These are phyloP conservation scores for Colletotrichum limetticola DNA, from an alignment of 2,329 filamentous ascomycete genomes.

Conservation along the genomic window DNA sequence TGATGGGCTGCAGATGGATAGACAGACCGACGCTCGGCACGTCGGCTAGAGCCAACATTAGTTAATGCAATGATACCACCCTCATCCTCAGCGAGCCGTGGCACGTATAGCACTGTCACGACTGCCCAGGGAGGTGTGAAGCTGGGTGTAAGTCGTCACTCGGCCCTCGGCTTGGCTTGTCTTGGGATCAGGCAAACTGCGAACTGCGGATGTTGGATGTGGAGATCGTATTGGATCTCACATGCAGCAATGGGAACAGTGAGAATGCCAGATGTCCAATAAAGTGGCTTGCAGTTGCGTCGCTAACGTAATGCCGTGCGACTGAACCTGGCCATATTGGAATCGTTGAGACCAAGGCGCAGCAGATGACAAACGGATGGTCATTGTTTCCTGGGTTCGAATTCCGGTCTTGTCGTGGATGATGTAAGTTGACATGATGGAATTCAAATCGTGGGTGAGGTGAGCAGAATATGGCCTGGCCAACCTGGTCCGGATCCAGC, in stretches of 20 bases:
- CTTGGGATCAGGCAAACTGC: neutral
- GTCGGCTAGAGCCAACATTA: slow-evolving; percentile 22
- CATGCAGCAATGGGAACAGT: slow-evolving; percentile 18
- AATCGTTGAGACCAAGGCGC: neutral
- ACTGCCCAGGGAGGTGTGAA: neutral
- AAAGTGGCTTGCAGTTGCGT: slow-evolving; percentile 21
- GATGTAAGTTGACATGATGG: neutral
- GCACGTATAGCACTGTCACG: neutral
- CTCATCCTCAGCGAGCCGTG: neutral
- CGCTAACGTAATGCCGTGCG: slow-evolving; percentile 26
- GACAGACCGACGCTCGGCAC: slow-evolving; percentile 17
- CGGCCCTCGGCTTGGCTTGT: slow-evolving; percentile 13
- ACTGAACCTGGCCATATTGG: slow-evolving; percentile 16
- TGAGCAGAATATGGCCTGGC: slow-evolving; percentile 12
- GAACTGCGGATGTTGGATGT: neutral
- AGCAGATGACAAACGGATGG: neutral
- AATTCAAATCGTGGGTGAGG: slow-evolving; percentile 8
- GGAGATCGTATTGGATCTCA: slow-evolving; percentile 33
- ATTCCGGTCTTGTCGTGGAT: neutral
- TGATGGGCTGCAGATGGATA: slow-evolving; percentile 17
- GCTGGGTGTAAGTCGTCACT: neutral
- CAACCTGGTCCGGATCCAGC: slow-evolving; percentile 2
- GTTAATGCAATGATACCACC: slow-evolving; percentile 16
- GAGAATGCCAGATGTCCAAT: slow-evolving; percentile 24
- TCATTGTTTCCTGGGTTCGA: neutral